Evolutionary conservation across 1,284 basidiomycete species (phyloP).

Genomic region (Pseudozyma sp.): DNA sequence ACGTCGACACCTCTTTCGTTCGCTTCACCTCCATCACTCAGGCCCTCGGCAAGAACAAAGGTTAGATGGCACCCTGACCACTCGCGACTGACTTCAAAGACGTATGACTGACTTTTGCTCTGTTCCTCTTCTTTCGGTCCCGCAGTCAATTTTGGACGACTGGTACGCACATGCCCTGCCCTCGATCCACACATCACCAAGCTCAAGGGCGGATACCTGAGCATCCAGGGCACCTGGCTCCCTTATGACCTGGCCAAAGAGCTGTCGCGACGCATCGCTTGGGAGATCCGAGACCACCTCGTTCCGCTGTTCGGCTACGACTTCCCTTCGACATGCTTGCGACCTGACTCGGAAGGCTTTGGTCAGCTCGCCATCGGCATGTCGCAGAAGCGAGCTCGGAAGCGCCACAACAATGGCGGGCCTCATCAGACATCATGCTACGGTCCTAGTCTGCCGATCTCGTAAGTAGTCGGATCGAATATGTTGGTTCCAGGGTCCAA

Average conservation of each 20-base stretch:
- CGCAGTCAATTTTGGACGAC: slow-evolving; percentile 45
- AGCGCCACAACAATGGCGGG: slow-evolving; percentile 43
- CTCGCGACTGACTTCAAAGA: no score
- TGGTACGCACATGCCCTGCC: slow-evolving; percentile 37
- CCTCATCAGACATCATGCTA: slow-evolving; percentile 51
- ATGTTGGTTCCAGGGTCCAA: not conserved
- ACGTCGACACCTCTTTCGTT: slow-evolving; percentile 50
- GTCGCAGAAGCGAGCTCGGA: slow-evolving; percentile 42
- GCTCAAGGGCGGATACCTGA: slow-evolving; percentile 54
- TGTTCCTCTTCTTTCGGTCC: not conserved
- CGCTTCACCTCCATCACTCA: slow-evolving; percentile 56
- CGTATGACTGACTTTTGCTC: not conserved
- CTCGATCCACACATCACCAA: slow-evolving; percentile 49
- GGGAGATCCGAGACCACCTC: slow-evolving; percentile 47
- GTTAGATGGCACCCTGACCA: slow-evolving; percentile 10
- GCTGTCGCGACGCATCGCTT: slow-evolving; percentile 51
- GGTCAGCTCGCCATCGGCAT: slow-evolving; percentile 46
- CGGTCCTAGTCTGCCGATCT: slow-evolving; percentile 39
- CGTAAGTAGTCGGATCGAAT: slow-evolving; percentile 18
- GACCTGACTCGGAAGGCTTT: slow-evolving; percentile 50
- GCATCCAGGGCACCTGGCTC: slow-evolving; percentile 57
- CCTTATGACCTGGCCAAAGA: slow-evolving; percentile 50
- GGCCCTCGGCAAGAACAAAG: slow-evolving; percentile 50
- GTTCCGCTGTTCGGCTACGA: slow-evolving; percentile 53
- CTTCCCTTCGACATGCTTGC: slow-evolving; percentile 44